Conservation (phyloP, 208 protist species). For the Acanthamoeba divionensis region DNA sequence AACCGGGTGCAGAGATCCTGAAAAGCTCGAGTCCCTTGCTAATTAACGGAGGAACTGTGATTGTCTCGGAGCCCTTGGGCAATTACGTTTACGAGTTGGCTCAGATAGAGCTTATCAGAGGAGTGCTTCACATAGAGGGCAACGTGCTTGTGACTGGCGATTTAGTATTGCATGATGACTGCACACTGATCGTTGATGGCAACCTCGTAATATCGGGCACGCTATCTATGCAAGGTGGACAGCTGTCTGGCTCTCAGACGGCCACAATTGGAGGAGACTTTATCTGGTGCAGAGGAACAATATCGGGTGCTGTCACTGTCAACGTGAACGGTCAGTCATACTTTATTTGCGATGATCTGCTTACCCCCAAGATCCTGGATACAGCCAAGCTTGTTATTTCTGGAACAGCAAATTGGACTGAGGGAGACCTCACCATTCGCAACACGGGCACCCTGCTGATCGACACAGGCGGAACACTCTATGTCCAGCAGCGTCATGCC, state of each 20-base stretch:
- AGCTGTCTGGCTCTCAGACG: not conserved
- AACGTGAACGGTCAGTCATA: too few species aligned
- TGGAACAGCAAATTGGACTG: too few species aligned
- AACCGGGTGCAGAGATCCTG: not conserved
- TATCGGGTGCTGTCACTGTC: too few species aligned
- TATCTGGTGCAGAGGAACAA: constrained; percentile 13
- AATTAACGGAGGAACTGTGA: constrained; percentile 12
- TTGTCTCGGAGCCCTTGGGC: constrained; percentile 33
- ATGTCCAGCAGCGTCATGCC: too few species aligned
- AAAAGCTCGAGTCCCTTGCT: not conserved
- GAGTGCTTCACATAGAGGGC: constrained; percentile 20
- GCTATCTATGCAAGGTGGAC: not conserved
- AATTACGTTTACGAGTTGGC: constrained; percentile 38
- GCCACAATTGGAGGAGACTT: not conserved
- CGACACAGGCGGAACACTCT: too few species aligned
- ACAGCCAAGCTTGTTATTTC: too few species aligned
- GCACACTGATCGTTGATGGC: constrained; percentile 35
- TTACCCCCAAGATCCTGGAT: too few species aligned
- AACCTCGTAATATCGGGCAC: constrained; percentile 27
- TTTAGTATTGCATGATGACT: not conserved
- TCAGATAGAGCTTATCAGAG: constrained; percentile 21
- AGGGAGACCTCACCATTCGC: too few species aligned
- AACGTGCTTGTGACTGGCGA: constrained; percentile 38
- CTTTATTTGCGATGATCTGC: too few species aligned
- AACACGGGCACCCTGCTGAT: too few species aligned